Conservation (phyloP, 2,329 filamentous ascomycete species). For the Didymosphaeria variabile region DNA sequence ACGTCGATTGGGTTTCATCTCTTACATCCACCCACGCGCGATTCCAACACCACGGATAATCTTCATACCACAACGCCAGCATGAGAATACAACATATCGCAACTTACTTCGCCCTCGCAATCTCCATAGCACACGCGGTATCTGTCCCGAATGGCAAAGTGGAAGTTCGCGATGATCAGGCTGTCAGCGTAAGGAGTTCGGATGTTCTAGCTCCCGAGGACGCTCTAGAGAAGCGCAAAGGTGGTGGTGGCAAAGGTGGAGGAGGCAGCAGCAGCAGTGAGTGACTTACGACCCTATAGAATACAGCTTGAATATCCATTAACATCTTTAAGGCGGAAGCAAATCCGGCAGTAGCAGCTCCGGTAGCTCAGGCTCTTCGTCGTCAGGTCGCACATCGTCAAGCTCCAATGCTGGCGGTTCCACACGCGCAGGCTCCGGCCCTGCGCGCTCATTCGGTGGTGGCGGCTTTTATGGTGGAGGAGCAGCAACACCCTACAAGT, state of each 20-base stretch:
- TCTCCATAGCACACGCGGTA: conserved; percentile 33
- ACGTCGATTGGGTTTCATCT: not conserved
- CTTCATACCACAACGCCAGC: conserved; percentile 19
- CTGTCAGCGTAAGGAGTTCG: conserved; percentile 24
- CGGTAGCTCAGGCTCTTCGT: conserved; percentile 18
- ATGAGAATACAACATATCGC: conserved; percentile 41
- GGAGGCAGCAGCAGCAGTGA: conserved; percentile 27
- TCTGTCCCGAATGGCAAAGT: conserved; percentile 41
- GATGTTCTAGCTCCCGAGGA: conserved; percentile 43
- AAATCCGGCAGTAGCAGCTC: conserved; percentile 24
- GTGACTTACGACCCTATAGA: conserved; percentile 1
- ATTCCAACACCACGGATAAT: not conserved
- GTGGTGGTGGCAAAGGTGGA: conserved; percentile 46
- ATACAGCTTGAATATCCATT: not conserved
- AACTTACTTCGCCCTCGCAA: conserved; percentile 32
- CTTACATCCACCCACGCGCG: not conserved
- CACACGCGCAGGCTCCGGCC: conserved; percentile 67
- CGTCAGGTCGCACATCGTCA: conserved; percentile 28
- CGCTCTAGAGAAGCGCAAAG: conserved; percentile 49
- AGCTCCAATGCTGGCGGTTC: conserved; percentile 47
- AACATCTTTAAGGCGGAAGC: conserved; percentile 24
- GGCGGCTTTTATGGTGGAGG: conserved; percentile 72
- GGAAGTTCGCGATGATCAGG: conserved; percentile 30
- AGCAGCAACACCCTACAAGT: conserved; percentile 65
- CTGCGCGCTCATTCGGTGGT: conserved; percentile 66